These are phyloP conservation scores for Guadua angustifolia DNA, from an alignment of 176 grass and related monocot genomes.

Conservation along the genomic window DNA sequence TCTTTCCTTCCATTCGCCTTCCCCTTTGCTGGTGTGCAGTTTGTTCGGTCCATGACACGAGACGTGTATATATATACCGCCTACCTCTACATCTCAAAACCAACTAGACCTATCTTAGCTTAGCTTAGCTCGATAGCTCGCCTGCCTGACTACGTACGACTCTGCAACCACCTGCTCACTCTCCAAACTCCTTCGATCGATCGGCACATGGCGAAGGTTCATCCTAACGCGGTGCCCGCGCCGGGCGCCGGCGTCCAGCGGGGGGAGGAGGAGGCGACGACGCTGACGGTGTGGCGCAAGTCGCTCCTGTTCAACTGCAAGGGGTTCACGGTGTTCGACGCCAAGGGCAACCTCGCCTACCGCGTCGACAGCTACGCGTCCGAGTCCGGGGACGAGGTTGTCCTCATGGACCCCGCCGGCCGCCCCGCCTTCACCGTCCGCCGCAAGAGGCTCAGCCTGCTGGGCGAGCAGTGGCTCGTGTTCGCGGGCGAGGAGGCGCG, in stretches of 20 bases:
- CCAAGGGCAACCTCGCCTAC: conserved; percentile 72
- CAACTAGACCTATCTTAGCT: conserved; percentile 31
- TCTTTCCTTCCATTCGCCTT: conserved; percentile 6
- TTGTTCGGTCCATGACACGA: neutral
- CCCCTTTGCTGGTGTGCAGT: neutral
- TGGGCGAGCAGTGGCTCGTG: conserved; percentile 72
- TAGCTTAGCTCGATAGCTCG: neutral
- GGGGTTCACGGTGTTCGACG: conserved; percentile 90
- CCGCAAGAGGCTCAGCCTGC: conserved; percentile 77
- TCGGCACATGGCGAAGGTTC: conserved; percentile 59
- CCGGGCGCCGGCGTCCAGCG: neutral
- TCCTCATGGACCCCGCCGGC: conserved; percentile 83
- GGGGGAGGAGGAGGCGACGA: conserved; percentile 36
- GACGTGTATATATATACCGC: conserved; percentile 34
- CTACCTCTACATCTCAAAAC: neutral
- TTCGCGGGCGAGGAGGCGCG: conserved; percentile 57
- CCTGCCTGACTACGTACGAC: conserved; percentile 18
- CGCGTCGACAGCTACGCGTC: conserved; percentile 86
- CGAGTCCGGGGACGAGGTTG: conserved; percentile 58
- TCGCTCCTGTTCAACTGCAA: conserved; percentile 91
- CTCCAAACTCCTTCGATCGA: neutral
- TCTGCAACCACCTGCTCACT: neutral
- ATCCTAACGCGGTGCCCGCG: conserved; percentile 54
- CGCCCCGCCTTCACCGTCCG: conserved; percentile 65
- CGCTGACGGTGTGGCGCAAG: conserved; percentile 95